These are phyloP conservation scores for Wickerhamomyces ciferrii DNA, from an alignment of 805 yeast genomes.

Conservation along the genomic window DNA sequence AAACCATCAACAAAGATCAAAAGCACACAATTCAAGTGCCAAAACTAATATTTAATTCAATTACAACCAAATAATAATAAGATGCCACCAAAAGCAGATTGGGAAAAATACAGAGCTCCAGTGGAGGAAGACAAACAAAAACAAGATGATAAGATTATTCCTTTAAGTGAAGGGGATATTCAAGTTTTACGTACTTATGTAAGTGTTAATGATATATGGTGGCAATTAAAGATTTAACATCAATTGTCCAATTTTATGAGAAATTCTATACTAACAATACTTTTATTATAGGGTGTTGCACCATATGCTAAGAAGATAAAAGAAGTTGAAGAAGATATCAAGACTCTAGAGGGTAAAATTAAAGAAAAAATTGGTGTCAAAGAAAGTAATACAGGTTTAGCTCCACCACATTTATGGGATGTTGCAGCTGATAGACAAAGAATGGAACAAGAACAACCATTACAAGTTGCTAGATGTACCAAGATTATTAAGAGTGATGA, in stretches of 20 bases:
- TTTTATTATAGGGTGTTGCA: constrained; percentile 64
- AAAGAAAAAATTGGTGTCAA: constrained; percentile 92
- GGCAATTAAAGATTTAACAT: background rate
- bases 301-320: constrained; percentile 85
- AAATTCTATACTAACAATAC: constrained; percentile 7
- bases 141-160: constrained; percentile 70
- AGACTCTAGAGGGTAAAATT: constrained; percentile 77
- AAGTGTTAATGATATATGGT: constrained; percentile 17
- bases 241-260: background rate
- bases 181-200: constrained; percentile 90
- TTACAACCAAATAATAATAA: constrained; percentile 3
- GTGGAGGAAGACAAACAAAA: constrained; percentile 52
- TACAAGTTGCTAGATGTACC: constrained; percentile 98
- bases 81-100: constrained; percentile 97
- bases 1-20: background rate
- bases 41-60: background rate
- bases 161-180: constrained; percentile 93
- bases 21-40: background rate
- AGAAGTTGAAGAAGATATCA: constrained; percentile 80
- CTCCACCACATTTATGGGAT: constrained; percentile 97
- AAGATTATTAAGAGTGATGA: constrained; percentile 73
- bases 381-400: constrained; percentile 96
- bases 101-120: constrained; percentile 97
- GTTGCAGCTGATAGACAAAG: constrained; percentile 93
- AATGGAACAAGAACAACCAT: constrained; percentile 88